phyloP scores from a whole-genome alignment of 805 yeast genomes.

The Scheffersomyces amazonensis region DNA sequence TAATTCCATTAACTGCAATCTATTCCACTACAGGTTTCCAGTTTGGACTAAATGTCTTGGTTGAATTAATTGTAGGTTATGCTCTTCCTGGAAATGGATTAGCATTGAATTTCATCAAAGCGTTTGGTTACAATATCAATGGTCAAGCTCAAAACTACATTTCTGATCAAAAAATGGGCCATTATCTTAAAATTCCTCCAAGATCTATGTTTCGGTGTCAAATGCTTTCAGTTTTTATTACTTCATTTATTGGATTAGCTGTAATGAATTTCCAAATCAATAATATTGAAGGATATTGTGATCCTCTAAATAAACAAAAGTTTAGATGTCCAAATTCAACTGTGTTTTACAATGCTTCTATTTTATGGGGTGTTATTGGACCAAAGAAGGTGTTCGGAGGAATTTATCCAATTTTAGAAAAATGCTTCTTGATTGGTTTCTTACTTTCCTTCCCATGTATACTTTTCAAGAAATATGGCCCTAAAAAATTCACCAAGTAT shows the following conservation, averaged over 20 bases:
- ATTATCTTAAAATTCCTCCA: slow-evolving; percentile 61
- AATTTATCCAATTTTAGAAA: slow-evolving; percentile 31
- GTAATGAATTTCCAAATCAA: slow-evolving; percentile 26
- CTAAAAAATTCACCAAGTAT: slow-evolving; percentile 17
- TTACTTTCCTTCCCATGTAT: slow-evolving; percentile 21
- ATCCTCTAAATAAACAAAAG: slow-evolving; percentile 34
- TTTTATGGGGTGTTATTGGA: slow-evolving; percentile 67
- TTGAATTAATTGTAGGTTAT: slow-evolving; percentile 35
- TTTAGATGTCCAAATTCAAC: slow-evolving; percentile 37
- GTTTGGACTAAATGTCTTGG: slow-evolving; percentile 34
- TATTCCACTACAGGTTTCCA: slow-evolving; percentile 28
- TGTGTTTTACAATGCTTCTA: slow-evolving; percentile 50
- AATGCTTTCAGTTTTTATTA: slow-evolving; percentile 20
- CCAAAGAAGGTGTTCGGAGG: slow-evolving; percentile 32
- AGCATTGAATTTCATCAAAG: slow-evolving; percentile 49
- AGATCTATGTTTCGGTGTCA: slow-evolving; percentile 48
- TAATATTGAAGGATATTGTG: slow-evolving; percentile 38
- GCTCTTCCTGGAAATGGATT: slow-evolving; percentile 35
- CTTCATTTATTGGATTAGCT: slow-evolving; percentile 23
- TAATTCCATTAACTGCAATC: slow-evolving; percentile 28
- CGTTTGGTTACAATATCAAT: slow-evolving; percentile 55
- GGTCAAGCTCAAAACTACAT: slow-evolving; percentile 55
- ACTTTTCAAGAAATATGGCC: slow-evolving; percentile 18
- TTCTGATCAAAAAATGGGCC: slow-evolving; percentile 59
- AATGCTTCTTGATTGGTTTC: slow-evolving; percentile 32